Evolutionary conservation across 345 rosid species (phyloP).

Genomic region (Eucalyptus sp.): DNA sequence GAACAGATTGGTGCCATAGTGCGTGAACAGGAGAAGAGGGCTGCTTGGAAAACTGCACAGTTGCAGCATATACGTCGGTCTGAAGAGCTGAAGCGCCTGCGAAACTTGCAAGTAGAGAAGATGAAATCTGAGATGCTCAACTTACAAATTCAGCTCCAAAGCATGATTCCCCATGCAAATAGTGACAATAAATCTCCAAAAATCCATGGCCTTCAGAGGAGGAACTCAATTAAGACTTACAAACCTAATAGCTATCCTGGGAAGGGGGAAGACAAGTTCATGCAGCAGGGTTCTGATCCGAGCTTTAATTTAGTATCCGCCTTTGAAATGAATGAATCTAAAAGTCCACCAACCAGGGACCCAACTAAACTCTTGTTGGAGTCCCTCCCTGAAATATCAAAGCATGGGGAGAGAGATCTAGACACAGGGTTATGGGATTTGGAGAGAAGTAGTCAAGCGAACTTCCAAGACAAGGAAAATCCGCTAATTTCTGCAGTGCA

Average conservation of each 20-base stretch:
- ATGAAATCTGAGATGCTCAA: conserved; percentile 41
- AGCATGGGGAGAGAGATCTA: background rate
- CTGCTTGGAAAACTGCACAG: conserved; percentile 35
- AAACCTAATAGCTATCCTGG: background rate
- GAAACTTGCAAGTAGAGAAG: conserved; percentile 35
- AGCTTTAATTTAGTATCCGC: background rate
- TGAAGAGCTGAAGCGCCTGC: conserved; percentile 27
- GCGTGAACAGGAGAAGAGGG: conserved; percentile 27
- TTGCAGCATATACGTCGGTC: conserved; percentile 23
- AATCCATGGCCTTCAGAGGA: background rate
- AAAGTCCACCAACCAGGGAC: background rate
- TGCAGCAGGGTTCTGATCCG: background rate
- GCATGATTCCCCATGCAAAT: background rate
- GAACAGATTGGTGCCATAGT: conserved; percentile 24
- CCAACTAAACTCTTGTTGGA: conserved; percentile 4
- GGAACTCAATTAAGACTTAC: background rate
- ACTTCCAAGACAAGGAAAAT: conserved; percentile 1
- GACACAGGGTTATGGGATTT: background rate
- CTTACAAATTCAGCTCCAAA: conserved; percentile 25
- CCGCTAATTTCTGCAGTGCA: conserved; percentile 12
- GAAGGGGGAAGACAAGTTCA: background rate
- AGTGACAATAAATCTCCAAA: background rate
- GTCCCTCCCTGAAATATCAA: background rate
- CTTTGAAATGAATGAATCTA: conserved; percentile 4
- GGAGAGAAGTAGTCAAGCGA: background rate